Percentiles rank a stretch among this genome's conserved stretches.
These are phyloP conservation scores for Apiospora kogelbergensis DNA, from an alignment of 2,329 filamentous ascomycete genomes.

Conservation along the genomic window DNA sequence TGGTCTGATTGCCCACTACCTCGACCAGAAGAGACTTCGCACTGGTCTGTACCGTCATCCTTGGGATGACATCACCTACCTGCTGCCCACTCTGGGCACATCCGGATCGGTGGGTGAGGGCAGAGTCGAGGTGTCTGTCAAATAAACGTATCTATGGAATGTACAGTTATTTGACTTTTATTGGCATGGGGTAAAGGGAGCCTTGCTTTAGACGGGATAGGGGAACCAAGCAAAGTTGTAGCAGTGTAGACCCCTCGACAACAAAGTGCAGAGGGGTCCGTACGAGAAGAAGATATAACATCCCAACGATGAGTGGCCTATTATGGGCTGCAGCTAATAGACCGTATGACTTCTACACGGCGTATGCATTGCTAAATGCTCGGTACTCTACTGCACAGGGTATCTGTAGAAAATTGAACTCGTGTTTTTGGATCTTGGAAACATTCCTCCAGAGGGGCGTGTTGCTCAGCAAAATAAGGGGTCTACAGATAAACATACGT, in stretches of 20 bases:
- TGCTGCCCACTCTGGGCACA: conserved; percentile 77
- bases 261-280: background rate
- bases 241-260: background rate
- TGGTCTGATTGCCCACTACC: conserved; percentile 98
- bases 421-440: background rate
- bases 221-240: conserved; percentile 5
- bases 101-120: conserved; percentile 75
- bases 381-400: background rate
- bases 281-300: conserved; percentile 6
- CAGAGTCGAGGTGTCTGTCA: conserved; percentile 79
- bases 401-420: background rate
- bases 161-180: conserved; percentile 19
- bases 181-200: conserved; percentile 14
- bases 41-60: conserved; percentile 99
- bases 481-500: background rate
- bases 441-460: no score
- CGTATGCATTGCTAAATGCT: background rate
- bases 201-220: conserved; percentile 4
- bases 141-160: conserved; percentile 47
- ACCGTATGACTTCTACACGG: background rate
- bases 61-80: conserved; percentile 97
- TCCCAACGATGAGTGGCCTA: conserved; percentile 7
- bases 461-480: background rate
- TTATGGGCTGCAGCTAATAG: conserved; percentile 4
- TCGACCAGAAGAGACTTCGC: conserved; percentile 98